Evolutionary conservation across 1,139 yeast species (phyloP).

Genomic region (Debaryomyces subglobosus): DNA sequence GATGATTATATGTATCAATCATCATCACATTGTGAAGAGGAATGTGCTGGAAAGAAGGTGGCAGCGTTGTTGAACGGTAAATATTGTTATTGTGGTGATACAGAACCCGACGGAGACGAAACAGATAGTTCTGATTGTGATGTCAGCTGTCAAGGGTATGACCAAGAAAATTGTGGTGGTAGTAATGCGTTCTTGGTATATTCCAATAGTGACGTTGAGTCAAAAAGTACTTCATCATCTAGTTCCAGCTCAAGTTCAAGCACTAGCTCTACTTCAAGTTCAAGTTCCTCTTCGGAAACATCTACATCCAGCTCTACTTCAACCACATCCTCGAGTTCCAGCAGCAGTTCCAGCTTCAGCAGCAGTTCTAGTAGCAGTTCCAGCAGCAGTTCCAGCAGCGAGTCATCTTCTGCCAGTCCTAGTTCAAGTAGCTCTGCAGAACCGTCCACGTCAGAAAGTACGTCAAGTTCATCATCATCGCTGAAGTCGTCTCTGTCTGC

Average conservation of each 20-base stretch:
- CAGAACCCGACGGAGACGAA: slow-evolving; percentile 36
- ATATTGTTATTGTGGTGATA: slow-evolving; percentile 64
- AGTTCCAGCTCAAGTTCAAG: slow-evolving; percentile 12
- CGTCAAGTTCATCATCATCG: slow-evolving; percentile 15
- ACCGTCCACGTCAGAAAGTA: slow-evolving; percentile 1
- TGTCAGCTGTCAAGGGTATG: slow-evolving; percentile 58
- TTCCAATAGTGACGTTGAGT: slow-evolving; percentile 30
- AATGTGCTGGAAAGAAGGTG: slow-evolving; percentile 49
- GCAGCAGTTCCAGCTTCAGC: background rate
- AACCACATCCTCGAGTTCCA: slow-evolving; percentile 8
- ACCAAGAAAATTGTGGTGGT: slow-evolving; percentile 68
- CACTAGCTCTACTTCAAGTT: slow-evolving; percentile 4
- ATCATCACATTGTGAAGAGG: slow-evolving; percentile 50
- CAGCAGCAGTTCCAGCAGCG: background rate
- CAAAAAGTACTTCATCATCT: slow-evolving; percentile 15
- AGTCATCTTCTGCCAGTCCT: background rate
- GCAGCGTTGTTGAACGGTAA: slow-evolving; percentile 59
- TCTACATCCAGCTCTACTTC: background rate
- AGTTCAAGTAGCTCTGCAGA: slow-evolving; percentile 1
- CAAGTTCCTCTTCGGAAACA: background rate
- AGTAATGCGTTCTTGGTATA: slow-evolving; percentile 51
- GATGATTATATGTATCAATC: slow-evolving; percentile 52
- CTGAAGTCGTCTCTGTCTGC: slow-evolving; percentile 12
- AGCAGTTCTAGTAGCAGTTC: background rate
- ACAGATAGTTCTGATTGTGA: slow-evolving; percentile 47